Evolutionary conservation across 202 grass and related monocot species (phyloP), one percentile per base, ranked within the genome.

Genomic region (Alloteropsis angusta): DNA sequence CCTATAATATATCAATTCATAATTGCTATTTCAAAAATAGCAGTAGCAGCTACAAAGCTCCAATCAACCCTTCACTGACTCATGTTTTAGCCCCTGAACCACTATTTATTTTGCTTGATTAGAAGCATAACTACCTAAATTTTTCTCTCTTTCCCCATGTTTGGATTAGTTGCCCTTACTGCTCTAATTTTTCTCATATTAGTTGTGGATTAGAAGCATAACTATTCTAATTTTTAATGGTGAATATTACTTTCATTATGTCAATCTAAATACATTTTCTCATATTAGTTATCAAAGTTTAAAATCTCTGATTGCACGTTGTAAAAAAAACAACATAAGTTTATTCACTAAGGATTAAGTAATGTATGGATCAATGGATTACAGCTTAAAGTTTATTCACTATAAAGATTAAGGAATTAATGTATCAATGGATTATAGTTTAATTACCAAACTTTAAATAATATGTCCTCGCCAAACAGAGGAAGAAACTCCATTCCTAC

Each of bases 161-260:
- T 89, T 88, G 71, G 91, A 92, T 87, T 97, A 60, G 95, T 97
- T 30, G 77, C 94, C 69, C 95, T 94, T 87, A 39, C 91, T 63
- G 95, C 95, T n/a, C n/a, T n/a, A n/a, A n/a, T n/a, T n/a, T n/a
- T n/a, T n/a, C n/a, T n/a, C n/a, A n/a, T n/a, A n/a, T n/a, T n/a
- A n/a, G n/a, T n/a, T n/a, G n/a, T n/a, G n/a, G n/a, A n/a, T n/a
- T n/a, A n/a, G n/a, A n/a, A n/a, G n/a, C n/a, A n/a, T n/a, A n/a
- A n/a, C n/a, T n/a, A n/a, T n/a, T n/a, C n/a, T n/a, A n/a, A n/a
- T n/a, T n/a, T n/a, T n/a, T n/a, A n/a, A n/a, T n/a, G 19, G 18
- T n/a, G 18, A 19, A 6, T 32, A 48, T 69, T 5, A 32, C 10
- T 17, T 32, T 28, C 15, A 18, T 26, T 48, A 13, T 11, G 14